Conservation (phyloP, 1,284 basidiomycete genomes). For the Sanguinoderma infundibulare region DNA sequence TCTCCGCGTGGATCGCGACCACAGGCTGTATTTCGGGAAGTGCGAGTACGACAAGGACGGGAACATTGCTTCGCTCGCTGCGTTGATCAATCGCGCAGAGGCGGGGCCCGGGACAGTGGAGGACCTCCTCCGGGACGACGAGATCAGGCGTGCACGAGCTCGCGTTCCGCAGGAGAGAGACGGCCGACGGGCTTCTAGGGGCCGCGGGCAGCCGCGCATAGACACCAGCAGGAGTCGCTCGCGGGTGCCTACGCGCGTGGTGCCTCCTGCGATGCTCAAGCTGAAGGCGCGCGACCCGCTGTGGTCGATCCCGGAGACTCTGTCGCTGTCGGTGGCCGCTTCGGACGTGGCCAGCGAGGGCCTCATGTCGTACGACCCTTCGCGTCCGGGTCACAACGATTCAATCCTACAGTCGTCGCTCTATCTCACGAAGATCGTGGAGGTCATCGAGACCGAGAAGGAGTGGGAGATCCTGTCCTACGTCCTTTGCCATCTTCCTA, state of each 20-base stretch:
- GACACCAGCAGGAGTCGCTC: constrained; percentile 75
- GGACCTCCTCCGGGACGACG: constrained; percentile 32
- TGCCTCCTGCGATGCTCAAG: constrained; percentile 32
- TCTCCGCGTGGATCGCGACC: constrained; percentile 89
- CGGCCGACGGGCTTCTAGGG: constrained; percentile 59
- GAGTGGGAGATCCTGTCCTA: constrained; percentile 98
- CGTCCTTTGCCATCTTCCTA: constrained; percentile 88
- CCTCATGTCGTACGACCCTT: constrained; percentile 76
- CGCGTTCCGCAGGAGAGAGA: constrained; percentile 57
- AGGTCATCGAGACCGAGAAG: constrained; percentile 75
- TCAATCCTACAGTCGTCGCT: constrained; percentile 79
- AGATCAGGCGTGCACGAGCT: constrained; percentile 52
- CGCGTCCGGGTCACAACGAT: constrained; percentile 45
- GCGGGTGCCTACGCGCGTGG: constrained; percentile 46
- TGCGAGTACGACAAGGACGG: constrained; percentile 57
- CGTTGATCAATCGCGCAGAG: constrained; percentile 54
- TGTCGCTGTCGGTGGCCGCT: constrained; percentile 70
- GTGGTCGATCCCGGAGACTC: constrained; percentile 82
- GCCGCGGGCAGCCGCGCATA: constrained; percentile 51
- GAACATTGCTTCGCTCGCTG: constrained; percentile 54
- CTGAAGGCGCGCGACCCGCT: constrained; percentile 54
- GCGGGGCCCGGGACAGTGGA: constrained; percentile 23
- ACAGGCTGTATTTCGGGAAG: constrained; percentile 78
- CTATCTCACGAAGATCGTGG: constrained; percentile 73
- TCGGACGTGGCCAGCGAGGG: constrained; percentile 75